Percentiles rank a stretch among this genome's conserved stretches.
Evolutionary conservation across 768 basidiomycete genomes (phyloP).

Genomic region (Boletellus emodensis): DNA sequence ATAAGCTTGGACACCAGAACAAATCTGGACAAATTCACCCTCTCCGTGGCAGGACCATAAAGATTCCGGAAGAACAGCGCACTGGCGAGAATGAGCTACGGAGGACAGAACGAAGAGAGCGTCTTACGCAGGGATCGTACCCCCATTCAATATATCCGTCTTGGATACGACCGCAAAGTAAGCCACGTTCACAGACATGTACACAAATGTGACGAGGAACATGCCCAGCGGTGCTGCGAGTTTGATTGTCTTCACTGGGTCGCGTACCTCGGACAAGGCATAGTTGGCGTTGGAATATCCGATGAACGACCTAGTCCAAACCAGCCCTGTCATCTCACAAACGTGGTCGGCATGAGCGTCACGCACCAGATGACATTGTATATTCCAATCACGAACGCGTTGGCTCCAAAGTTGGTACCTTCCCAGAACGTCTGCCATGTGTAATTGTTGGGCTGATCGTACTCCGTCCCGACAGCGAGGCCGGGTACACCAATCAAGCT

Average conservation of each 20-base stretch:
- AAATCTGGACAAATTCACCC: slow-evolving; percentile 33
- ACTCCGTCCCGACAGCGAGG: slow-evolving; percentile 46
- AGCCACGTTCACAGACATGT: slow-evolving; percentile 64
- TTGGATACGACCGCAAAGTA: slow-evolving; percentile 75
- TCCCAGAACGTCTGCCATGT: slow-evolving; percentile 62
- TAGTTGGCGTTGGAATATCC: slow-evolving; percentile 78
- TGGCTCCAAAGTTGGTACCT: slow-evolving; percentile 50
- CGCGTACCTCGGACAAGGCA: slow-evolving; percentile 62
- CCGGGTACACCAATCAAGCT: slow-evolving; percentile 47
- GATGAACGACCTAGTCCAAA: slow-evolving; percentile 52
- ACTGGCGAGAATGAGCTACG: slow-evolving; percentile 26
- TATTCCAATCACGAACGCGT: slow-evolving; percentile 59
- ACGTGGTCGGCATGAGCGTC: too few relatives aligned
- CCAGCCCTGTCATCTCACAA: background rate
- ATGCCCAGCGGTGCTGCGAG: slow-evolving; percentile 67
- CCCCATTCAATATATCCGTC: slow-evolving; percentile 60
- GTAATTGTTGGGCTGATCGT: slow-evolving; percentile 54
- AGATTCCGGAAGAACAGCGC: slow-evolving; percentile 74
- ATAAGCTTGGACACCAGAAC: background rate
- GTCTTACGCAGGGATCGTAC: slow-evolving; percentile 63
- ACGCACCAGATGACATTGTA: slow-evolving; percentile 69
- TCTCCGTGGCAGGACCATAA: slow-evolving; percentile 59
- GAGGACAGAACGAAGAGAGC: background rate
- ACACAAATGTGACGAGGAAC: slow-evolving; percentile 52
- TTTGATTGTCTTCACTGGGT: slow-evolving; percentile 70